Percentiles rank a stretch among this genome's conserved stretches.
phyloP scores from a whole-genome alignment of 2,329 filamentous ascomycete genomes.

The Aspergillus ochraceus region DNA sequence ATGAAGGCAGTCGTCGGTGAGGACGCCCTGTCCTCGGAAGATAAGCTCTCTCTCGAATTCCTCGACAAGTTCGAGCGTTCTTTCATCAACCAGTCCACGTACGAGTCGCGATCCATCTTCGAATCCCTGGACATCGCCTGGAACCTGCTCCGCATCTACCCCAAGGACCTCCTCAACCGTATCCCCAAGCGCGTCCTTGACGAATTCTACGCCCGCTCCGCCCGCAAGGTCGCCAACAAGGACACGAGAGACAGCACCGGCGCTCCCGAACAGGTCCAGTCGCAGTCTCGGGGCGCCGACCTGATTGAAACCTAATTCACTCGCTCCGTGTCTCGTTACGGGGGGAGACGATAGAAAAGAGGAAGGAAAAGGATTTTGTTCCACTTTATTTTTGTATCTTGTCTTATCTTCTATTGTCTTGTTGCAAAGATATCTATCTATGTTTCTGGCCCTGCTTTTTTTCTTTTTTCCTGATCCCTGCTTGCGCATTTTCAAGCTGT shows the following conservation, averaged over 20 bases:
- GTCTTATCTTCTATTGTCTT: conserved; percentile 16
- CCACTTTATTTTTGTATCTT: conserved; percentile 20
- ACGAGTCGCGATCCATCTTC: conserved; percentile 87
- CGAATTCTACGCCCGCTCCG: conserved; percentile 72
- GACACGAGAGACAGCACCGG: conserved; percentile 47
- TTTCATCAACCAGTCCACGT: conserved; percentile 88
- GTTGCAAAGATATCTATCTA: conserved; percentile 3
- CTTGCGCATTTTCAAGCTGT: conserved; percentile 14
- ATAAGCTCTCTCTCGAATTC: conserved; percentile 97
- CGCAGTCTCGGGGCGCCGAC: conserved; percentile 34
- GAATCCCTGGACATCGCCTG: conserved; percentile 95
- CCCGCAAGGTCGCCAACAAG: conserved; percentile 46
- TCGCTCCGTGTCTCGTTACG: not conserved
- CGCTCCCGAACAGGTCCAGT: conserved; percentile 27
- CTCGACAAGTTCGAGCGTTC: conserved; percentile 96
- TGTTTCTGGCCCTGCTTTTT: conserved; percentile 6
- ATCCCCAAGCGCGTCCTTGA: conserved; percentile 80
- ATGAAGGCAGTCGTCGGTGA: conserved; percentile 99
- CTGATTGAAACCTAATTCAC: conserved; percentile 41
- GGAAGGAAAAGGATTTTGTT: not conserved
- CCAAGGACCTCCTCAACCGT: conserved; percentile 96
- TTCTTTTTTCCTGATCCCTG: conserved; percentile 1
- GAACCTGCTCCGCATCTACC: conserved; percentile 94
- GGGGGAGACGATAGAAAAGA: not conserved
- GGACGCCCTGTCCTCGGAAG: conserved; percentile 90